These are phyloP conservation scores for Pestalotiopsis fici DNA, from an alignment of 2,329 filamentous ascomycete species.

Conservation along the genomic window DNA sequence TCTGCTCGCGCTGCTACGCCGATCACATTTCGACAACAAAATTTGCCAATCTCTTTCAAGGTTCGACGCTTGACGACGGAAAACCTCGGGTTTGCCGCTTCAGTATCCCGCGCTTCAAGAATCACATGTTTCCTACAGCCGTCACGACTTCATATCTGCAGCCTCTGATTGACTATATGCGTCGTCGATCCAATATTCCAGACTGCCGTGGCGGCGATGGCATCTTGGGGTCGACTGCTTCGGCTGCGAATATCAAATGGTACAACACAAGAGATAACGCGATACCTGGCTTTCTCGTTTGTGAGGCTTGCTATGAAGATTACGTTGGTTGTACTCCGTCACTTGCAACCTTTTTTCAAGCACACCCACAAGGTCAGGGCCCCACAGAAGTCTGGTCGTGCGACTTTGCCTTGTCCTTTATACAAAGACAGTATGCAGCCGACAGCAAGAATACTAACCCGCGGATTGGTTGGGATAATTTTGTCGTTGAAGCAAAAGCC, in stretches of 20 bases:
- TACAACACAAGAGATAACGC: constrained; percentile 14
- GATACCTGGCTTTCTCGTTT: constrained; percentile 18
- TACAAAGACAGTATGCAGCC: constrained; percentile 29
- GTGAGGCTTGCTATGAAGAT: constrained; percentile 24
- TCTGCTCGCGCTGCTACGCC: constrained; percentile 43
- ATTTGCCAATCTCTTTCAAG: constrained; percentile 29
- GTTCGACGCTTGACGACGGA: constrained; percentile 19
- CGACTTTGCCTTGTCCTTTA: constrained; percentile 30
- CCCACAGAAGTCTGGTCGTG: constrained; percentile 24
- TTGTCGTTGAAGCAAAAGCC: constrained; percentile 28
- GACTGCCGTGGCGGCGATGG: constrained; percentile 20
- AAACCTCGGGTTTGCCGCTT: constrained; percentile 28
- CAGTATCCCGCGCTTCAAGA: constrained; percentile 32
- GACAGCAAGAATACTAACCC: constrained; percentile 14
- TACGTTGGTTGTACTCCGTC: constrained; percentile 9
- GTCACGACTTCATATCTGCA: constrained; percentile 23
- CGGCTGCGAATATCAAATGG: constrained; percentile 16
- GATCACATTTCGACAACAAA: constrained; percentile 33
- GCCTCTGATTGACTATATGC: constrained; percentile 29
- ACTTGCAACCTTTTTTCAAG: constrained; percentile 7
- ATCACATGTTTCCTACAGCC: constrained; percentile 34
- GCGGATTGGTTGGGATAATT: constrained; percentile 31
- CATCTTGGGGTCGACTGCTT: constrained; percentile 13
- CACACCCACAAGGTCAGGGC: background rate
- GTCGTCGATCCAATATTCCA: constrained; percentile 13